Evolutionary conservation across 2,329 filamentous ascomycete species (phyloP), one percentile per base, ranked within the genome.

Genomic region (Metarhizium guizhouense): DNA sequence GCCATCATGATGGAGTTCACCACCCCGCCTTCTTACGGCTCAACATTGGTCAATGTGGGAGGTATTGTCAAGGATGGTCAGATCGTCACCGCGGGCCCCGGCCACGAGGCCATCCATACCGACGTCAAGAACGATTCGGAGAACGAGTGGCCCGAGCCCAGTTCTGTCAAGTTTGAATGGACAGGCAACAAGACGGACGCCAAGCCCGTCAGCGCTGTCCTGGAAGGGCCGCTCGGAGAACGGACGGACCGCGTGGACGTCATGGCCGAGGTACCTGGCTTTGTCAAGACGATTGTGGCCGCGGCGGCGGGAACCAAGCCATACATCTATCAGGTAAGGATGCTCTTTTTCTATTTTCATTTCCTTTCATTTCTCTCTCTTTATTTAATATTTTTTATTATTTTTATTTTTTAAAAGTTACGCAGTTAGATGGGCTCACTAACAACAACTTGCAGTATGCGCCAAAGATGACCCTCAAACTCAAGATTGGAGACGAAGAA

Each of bases 1-100:
- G 93, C 92, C 32, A 75, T 95, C 61, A 78, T 97, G 77, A 99
- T 99, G 94, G 88, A 97, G 72, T 99, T 86, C 72, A 95, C 85
- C 42, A 99, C 94, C 1, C 95, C 94, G 32, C 84, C 89, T 4
- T 96, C 93, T 4, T 99, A 99, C 68, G 94, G 89, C 38, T 85
- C 84, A 52, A 96, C 92, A 1, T 75, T 83, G 18, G 91, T 99
- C 60, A 87, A 83, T 60, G 87, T 97, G 20, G 90, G 92, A 55
- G 88, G 85, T 54, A 83, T 99, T 57, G 85, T 83, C 55, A 92
- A 86, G 67, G 88, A 96, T 58, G 87, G 82, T 58, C 85, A 93
- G 71, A 84, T 96, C 57, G 71, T 97, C 59, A 81, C 82, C 56
- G 91, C 86, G 45, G 88, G 88, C 54, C 75, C 80, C 57, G 76